phyloP scores from a whole-genome alignment of 2,329 filamentous ascomycete genomes.

The Ustilaginoidea virens region DNA sequence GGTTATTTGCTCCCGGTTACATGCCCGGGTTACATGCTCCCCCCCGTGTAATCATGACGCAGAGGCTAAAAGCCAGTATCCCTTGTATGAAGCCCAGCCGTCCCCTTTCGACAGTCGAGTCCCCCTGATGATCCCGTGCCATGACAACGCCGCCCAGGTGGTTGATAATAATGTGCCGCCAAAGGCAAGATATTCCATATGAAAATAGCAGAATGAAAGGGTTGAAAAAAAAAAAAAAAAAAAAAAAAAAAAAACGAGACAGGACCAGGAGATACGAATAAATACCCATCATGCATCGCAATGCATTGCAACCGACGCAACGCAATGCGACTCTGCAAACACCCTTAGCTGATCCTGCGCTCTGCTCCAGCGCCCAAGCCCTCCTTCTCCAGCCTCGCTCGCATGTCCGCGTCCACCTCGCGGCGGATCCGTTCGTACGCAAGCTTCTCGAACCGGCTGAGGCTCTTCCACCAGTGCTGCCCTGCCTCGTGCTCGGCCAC shows the following conservation, averaged over 20 bases:
- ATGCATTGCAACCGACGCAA: neutral
- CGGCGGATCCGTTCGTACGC: constrained; percentile 68
- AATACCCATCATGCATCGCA: neutral
- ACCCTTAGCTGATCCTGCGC: constrained; percentile 31
- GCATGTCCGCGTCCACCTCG: constrained; percentile 40
- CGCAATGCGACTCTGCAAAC: neutral
- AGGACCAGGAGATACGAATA: no score
- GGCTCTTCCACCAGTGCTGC: constrained; percentile 75
- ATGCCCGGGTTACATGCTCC: no score
- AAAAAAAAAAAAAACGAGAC: neutral
- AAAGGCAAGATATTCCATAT: neutral
- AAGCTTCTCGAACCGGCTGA: constrained; percentile 79
- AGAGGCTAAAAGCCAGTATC: no score
- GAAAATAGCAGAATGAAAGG: neutral
- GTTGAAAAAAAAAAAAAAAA: neutral
- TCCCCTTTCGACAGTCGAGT: no score
- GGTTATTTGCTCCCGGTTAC: no score
- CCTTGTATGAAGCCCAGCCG: no score
- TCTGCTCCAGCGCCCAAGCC: constrained; percentile 24
- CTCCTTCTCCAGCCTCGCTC: constrained; percentile 29
- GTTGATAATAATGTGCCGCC: constrained; percentile 3
- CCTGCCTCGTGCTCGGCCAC: constrained; percentile 80
- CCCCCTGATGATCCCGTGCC: no score
- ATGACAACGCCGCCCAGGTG: constrained; percentile 3
- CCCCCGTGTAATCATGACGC: no score